Percentiles rank a stretch among this genome's conserved stretches.
phyloP scores from a whole-genome alignment of 768 basidiomycete genomes.

The Tubosaeta brunneosetosa region DNA sequence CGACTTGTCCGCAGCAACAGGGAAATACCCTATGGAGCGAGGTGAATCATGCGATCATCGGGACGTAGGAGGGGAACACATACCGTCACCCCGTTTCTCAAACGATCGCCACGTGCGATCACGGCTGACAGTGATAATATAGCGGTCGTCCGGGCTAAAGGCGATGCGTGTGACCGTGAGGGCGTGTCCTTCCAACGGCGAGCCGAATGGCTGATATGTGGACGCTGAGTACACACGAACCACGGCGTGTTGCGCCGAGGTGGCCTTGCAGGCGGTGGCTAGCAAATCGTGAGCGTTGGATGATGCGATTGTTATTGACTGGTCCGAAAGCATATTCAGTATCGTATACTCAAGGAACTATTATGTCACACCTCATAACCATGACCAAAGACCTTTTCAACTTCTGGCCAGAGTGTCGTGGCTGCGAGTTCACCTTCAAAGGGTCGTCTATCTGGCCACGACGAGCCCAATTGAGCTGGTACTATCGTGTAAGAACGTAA shows the following conservation, averaged over 20 bases:
- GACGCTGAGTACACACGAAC: conserved; percentile 75
- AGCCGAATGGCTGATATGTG: conserved; percentile 66
- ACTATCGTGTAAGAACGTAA: conserved; percentile 9
- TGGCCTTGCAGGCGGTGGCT: conserved; percentile 90
- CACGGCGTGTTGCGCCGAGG: conserved; percentile 82
- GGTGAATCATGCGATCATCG: background rate
- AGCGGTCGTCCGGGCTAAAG: conserved; percentile 82
- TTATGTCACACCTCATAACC: conserved; percentile 75
- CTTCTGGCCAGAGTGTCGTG: conserved; percentile 92
- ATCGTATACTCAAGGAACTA: background rate
- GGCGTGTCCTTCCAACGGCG: conserved; percentile 75
- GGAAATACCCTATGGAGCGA: conserved; percentile 48
- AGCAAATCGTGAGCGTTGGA: conserved; percentile 67
- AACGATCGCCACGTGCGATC: conserved; percentile 92
- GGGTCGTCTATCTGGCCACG: conserved; percentile 41
- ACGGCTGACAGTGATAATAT: conserved; percentile 79
- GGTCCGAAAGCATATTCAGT: background rate
- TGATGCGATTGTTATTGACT: conserved; percentile 79
- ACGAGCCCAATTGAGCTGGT: conserved; percentile 15
- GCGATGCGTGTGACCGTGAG: conserved; percentile 87
- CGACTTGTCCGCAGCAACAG: conserved; percentile 69
- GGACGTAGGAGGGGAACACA: background rate
- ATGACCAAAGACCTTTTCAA: conserved; percentile 96
- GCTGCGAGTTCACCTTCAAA: conserved; percentile 89
- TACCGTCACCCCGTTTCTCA: conserved; percentile 44